Percentiles rank a stretch among this genome's conserved stretches.
Evolutionary conservation across 176 grass and related monocot species (phyloP).

Genomic region (Oryza meridionalis): DNA sequence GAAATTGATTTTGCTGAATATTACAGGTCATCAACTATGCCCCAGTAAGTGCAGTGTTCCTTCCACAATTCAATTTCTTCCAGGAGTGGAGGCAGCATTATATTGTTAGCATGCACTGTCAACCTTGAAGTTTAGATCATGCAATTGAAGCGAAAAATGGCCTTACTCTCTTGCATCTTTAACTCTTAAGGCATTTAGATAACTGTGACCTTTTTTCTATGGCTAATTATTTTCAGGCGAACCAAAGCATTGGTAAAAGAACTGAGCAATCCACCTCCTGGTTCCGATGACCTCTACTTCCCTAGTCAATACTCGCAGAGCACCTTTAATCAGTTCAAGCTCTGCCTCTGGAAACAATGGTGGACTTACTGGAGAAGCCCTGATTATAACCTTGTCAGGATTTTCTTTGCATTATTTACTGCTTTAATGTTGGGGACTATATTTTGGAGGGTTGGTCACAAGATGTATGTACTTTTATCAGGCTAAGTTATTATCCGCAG

Average conservation of each 20-base stretch:
- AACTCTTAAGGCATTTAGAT: conserved; percentile 32
- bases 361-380: conserved; percentile 89
- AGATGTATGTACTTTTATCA: conserved; percentile 54
- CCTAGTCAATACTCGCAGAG: conserved; percentile 57
- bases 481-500: conserved; percentile 12
- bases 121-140: conserved; percentile 14
- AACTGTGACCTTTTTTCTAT: conserved; percentile 35
- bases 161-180: conserved; percentile 23
- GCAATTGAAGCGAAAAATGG: not conserved
- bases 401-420: conserved; percentile 61
- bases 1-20: conserved; percentile 67
- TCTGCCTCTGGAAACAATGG: conserved; percentile 83
- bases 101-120: conserved; percentile 7
- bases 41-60: conserved; percentile 54
- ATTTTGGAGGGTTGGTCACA: conserved; percentile 81
- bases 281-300: conserved; percentile 74
- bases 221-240: conserved; percentile 47
- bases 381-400: conserved; percentile 72
- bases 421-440: conserved; percentile 64
- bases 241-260: conserved; percentile 68
- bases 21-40: conserved; percentile 65
- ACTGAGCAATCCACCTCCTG: conserved; percentile 66
- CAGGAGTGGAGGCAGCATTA: conserved; percentile 8
- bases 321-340: conserved; percentile 58
- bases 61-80: conserved; percentile 13